phyloP scores from a whole-genome alignment of 2,329 filamentous ascomycete genomes.

The Magnaporthiopsis poae region DNA sequence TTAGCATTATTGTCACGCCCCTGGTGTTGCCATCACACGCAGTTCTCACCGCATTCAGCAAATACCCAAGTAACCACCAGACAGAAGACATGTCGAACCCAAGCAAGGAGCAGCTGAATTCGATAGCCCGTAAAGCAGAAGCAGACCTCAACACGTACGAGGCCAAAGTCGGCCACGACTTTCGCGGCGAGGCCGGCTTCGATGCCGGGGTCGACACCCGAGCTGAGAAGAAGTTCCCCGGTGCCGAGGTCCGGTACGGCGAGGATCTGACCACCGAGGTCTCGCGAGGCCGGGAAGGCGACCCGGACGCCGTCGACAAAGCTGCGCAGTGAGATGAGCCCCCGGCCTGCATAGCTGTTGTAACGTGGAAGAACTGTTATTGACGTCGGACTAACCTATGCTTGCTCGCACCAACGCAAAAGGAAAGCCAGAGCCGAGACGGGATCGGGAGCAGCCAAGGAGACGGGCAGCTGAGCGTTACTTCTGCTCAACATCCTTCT shows the following conservation, averaged over 20 bases:
- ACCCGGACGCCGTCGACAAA: constrained; percentile 1
- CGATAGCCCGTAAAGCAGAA: not conserved
- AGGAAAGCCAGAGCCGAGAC: too few species aligned
- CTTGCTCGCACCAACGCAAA: too few species aligned
- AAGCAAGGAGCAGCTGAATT: not conserved
- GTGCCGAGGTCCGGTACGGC: constrained; percentile 3
- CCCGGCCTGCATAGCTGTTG: too few species aligned
- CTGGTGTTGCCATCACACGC: too few species aligned
- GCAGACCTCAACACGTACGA: constrained; percentile 4
- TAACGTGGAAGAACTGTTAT: too few species aligned
- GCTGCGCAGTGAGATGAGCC: not conserved
- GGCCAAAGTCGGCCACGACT: constrained; percentile 2
- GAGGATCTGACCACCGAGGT: constrained; percentile 4
- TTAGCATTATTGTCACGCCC: too few species aligned
- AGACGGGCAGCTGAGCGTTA: too few species aligned
- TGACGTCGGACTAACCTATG: too few species aligned
- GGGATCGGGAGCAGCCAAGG: too few species aligned
- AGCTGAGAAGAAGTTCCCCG: constrained; percentile 3
- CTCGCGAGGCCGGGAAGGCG: not conserved
- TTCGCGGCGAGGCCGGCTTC: not conserved
- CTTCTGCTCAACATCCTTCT: too few species aligned
- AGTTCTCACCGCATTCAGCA: too few species aligned
- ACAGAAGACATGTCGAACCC: not conserved
- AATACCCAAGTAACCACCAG: too few species aligned
- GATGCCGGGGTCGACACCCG: constrained; percentile 1